A percentile compares a stretch with the other conserved stretches of the same genome.
Evolutionary conservation across 2,329 filamentous ascomycete genomes (phyloP).

Genomic region (Calonectria pteridis): DNA sequence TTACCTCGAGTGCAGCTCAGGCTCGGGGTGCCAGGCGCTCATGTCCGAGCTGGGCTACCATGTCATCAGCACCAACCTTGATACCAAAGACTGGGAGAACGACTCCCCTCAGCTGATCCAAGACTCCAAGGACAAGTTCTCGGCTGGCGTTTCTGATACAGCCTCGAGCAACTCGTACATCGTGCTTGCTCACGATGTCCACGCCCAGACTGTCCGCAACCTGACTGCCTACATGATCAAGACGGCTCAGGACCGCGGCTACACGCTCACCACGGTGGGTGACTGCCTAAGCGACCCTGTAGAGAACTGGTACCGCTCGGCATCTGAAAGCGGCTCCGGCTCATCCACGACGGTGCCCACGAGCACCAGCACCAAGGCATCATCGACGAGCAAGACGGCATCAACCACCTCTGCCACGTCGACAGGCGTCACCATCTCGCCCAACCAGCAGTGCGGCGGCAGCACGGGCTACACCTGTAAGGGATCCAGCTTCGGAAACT

Average conservation of each 20-base stretch:
- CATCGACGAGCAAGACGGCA: constrained; percentile 22
- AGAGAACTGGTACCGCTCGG: constrained; percentile 65
- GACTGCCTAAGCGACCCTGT: constrained; percentile 67
- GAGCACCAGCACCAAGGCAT: constrained; percentile 30
- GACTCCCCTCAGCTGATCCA: constrained; percentile 62
- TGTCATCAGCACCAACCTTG: constrained; percentile 67
- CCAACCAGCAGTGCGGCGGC: constrained; percentile 54
- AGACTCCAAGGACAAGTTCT: constrained; percentile 55
- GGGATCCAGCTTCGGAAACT: constrained; percentile 51
- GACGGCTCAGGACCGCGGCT: constrained; percentile 55
- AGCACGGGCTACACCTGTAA: constrained; percentile 51
- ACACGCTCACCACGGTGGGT: constrained; percentile 65
- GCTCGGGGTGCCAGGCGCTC: constrained; percentile 54
- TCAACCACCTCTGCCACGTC: constrained; percentile 33
- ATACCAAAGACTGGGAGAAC: constrained; percentile 72
- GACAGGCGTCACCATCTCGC: constrained; percentile 43
- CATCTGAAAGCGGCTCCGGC: constrained; percentile 30
- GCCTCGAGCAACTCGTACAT: constrained; percentile 56
- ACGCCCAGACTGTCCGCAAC: constrained; percentile 59
- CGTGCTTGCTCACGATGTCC: constrained; percentile 66
- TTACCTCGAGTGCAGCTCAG: constrained; percentile 56
- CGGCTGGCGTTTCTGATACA: constrained; percentile 50
- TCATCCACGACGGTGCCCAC: constrained; percentile 17
- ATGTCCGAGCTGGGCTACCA: constrained; percentile 64
- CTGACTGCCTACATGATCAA: constrained; percentile 59